Conservation (phyloP, 2,329 filamentous ascomycete genomes). For the Uncinocarpus reesii region DNA sequence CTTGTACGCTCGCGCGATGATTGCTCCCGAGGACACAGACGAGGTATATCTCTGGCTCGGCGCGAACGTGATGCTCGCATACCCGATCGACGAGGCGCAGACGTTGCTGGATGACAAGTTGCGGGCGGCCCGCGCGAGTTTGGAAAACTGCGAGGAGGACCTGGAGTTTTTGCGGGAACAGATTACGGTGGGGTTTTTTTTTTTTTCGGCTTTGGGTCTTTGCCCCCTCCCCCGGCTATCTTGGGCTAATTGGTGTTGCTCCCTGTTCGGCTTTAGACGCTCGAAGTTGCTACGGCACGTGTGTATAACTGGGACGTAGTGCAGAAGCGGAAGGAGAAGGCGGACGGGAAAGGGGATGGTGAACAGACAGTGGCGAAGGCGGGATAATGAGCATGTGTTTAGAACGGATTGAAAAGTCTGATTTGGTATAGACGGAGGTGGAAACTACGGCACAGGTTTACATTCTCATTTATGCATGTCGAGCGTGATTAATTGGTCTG, state of each 20-base stretch:
- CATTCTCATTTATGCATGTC: too few species aligned
- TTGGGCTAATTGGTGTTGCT: background rate
- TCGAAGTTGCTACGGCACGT: constrained; percentile 89
- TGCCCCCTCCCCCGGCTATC: background rate
- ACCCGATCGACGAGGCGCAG: constrained; percentile 81
- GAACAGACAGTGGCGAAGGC: constrained; percentile 5
- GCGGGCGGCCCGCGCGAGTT: constrained; percentile 63
- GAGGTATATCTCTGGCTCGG: constrained; percentile 98
- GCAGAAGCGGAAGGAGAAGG: constrained; percentile 84
- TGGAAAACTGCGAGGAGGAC: constrained; percentile 90
- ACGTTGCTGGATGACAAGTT: constrained; percentile 67
- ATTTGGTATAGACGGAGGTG: background rate
- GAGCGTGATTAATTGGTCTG: too few species aligned
- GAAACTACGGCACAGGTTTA: background rate
- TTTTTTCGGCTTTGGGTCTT: background rate
- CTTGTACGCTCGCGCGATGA: constrained; percentile 74
- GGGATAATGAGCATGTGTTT: background rate
- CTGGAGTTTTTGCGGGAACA: constrained; percentile 91
- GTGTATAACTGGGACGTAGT: constrained; percentile 99
- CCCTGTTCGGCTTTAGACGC: constrained; percentile 49
- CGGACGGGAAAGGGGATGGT: constrained; percentile 40
- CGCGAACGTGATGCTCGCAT: constrained; percentile 95
- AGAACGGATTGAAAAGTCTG: background rate
- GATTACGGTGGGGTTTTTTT: constrained; percentile 62
- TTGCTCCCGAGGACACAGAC: constrained; percentile 59